These are phyloP conservation scores for Mortierella polycephala DNA, from an alignment of 371 early-diverging fungal species.

Conservation along the genomic window DNA sequence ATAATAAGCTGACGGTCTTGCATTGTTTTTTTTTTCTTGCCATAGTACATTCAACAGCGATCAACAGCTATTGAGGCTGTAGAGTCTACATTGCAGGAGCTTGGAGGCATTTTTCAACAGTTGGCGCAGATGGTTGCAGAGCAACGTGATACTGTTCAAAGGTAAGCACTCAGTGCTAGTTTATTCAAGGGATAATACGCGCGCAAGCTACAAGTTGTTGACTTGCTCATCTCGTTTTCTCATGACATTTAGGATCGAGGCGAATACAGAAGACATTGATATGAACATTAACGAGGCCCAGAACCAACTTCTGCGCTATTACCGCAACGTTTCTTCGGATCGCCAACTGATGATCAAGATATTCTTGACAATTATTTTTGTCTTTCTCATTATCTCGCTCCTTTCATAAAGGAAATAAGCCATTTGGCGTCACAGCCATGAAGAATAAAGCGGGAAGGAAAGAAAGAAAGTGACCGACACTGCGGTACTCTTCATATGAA, in stretches of 20 bases:
- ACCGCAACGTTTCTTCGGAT: conserved; percentile 89
- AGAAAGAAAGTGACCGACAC: too few relatives aligned
- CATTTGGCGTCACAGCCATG: too few relatives aligned
- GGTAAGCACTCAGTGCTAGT: conserved; percentile 52
- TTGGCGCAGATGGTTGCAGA: conserved; percentile 94
- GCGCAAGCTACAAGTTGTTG: too few relatives aligned
- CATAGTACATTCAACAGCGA: conserved; percentile 84
- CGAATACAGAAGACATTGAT: conserved; percentile 93
- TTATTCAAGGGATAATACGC: too few relatives aligned
- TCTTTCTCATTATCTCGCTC: conserved; percentile 58
- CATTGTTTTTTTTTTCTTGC: neutral
- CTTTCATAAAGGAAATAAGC: conserved; percentile 16
- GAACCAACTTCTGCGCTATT: conserved; percentile 89
- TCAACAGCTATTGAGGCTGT: conserved; percentile 93
- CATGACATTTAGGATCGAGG: conserved; percentile 81
- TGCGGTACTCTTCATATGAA: neutral
- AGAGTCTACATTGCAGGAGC: conserved; percentile 96
- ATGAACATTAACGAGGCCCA: conserved; percentile 93
- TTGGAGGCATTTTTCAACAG: conserved; percentile 96
- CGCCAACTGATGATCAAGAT: conserved; percentile 97
- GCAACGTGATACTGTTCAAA: conserved; percentile 94
- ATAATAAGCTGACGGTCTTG: conserved; percentile 38
- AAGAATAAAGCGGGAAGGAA: too few relatives aligned
- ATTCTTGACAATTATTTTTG: conserved; percentile 83
- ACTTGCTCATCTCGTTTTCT: conserved; percentile 7